Percentiles rank a stretch among this genome's conserved stretches.
phyloP scores from a whole-genome alignment of 495 filamentous ascomycete genomes.

The Xylaria bambusicola region DNA sequence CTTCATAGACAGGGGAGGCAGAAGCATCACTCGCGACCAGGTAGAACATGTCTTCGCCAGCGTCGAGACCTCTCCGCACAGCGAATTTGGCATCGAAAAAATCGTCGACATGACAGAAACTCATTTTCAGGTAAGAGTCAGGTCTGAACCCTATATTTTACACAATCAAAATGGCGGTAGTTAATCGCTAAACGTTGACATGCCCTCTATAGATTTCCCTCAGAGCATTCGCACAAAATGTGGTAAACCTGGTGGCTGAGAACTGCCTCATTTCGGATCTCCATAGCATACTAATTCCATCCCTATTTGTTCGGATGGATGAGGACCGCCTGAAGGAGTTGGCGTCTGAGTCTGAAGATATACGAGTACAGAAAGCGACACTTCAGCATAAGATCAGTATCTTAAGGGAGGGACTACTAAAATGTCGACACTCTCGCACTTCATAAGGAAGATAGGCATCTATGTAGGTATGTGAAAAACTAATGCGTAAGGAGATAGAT shows the following conservation, averaged over 20 bases:
- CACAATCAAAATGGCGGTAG: too few species aligned
- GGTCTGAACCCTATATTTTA: not conserved
- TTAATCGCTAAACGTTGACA: not conserved
- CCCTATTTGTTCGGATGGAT: constrained; percentile 22
- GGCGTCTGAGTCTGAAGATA: constrained; percentile 24
- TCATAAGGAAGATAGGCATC: not conserved
- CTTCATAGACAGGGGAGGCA: not conserved
- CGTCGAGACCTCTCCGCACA: not conserved
- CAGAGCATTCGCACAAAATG: constrained; percentile 29
- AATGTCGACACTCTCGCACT: not conserved
- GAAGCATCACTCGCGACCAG: not conserved
- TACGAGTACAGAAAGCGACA: not conserved
- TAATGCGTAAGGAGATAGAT: too few species aligned
- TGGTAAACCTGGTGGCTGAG: constrained; percentile 32
- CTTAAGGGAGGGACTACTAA: not conserved
- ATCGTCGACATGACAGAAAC: not conserved
- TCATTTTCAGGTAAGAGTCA: constrained; percentile 1
- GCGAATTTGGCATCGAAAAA: not conserved
- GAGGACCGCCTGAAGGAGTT: constrained; percentile 20
- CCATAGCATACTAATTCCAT: constrained; percentile 24
- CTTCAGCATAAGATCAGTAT: constrained; percentile 4
- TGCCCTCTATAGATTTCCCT: constrained; percentile 19
- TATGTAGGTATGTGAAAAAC: not conserved
- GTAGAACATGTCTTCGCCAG: not conserved
- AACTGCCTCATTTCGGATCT: constrained; percentile 33